These are phyloP conservation scores for Houttuynia cordata DNA, from an alignment of 164 flowering plant species.

Conservation along the genomic window DNA sequence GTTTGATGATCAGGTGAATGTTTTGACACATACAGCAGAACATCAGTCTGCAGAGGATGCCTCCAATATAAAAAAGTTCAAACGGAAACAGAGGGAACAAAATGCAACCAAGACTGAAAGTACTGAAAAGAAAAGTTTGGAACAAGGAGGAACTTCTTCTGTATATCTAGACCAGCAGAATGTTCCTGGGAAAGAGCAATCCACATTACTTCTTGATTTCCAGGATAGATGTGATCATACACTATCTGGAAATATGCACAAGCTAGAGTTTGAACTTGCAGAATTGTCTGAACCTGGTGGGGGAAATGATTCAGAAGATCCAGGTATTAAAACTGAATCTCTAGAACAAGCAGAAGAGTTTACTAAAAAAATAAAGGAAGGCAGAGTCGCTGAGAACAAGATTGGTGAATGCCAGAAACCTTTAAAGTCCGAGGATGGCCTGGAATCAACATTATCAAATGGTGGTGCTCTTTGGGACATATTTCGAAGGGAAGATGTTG, in stretches of 20 bases:
- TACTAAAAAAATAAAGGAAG: neutral
- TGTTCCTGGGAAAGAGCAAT: neutral
- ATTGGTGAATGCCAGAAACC: too few relatives aligned
- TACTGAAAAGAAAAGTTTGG: neutral
- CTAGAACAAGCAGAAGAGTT: neutral
- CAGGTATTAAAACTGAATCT: neutral
- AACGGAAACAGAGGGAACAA: constrained; percentile 25
- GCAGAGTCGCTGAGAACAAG: neutral
- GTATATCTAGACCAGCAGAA: neutral
- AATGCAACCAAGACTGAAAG: constrained; percentile 13
- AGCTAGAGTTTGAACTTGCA: neutral
- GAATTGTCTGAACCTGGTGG: neutral
- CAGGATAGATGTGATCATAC: neutral
- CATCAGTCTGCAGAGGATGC: constrained; percentile 7
- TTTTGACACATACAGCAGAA: constrained; percentile 56
- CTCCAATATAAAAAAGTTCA: constrained; percentile 17
- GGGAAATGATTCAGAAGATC: neutral
- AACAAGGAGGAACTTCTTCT: neutral
- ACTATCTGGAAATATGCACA: neutral
- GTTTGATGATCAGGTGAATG: constrained; percentile 42
- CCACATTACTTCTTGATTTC: neutral
- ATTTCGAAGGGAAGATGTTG: constrained; percentile 56
- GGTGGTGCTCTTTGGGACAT: constrained; percentile 83
- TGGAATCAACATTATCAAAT: constrained; percentile 8
- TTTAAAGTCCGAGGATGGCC: constrained; percentile 2